Evolutionary conservation across 164 flowering plant species (phyloP).

Genomic region (Berberis vulgaris): DNA sequence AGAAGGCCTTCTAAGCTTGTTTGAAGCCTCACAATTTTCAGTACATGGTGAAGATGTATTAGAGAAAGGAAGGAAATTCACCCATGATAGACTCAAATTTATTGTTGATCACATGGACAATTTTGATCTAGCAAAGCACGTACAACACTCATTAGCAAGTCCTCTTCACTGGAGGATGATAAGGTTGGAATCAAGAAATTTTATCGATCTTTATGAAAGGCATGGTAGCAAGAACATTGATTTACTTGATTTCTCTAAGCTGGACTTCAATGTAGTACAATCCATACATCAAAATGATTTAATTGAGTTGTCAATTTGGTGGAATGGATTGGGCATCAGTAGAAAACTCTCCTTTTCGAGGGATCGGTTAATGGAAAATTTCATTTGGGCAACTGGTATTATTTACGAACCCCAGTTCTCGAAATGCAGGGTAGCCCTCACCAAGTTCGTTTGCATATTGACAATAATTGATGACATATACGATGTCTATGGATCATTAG

Average conservation of each 20-base stretch:
- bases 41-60: no score
- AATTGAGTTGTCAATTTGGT: constrained; percentile 21
- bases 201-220: constrained; percentile 11
- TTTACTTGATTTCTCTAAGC: constrained; percentile 21
- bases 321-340: constrained; percentile 13
- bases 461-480: constrained; percentile 22
- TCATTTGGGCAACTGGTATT: constrained; percentile 22
- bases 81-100: no score
- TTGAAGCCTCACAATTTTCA: no score
- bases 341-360: constrained; percentile 16
- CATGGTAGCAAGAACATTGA: not conserved
- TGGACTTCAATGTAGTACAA: constrained; percentile 26
- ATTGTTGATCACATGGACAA: not conserved
- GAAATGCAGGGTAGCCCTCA: constrained; percentile 11
- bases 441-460: constrained; percentile 14
- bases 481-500: constrained; percentile 25
- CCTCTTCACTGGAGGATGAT: constrained; percentile 22
- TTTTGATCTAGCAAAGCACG: not conserved
- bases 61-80: no score
- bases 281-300: constrained; percentile 17
- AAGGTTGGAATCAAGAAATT: constrained; percentile 15
- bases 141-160: constrained; percentile 8
- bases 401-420: constrained; percentile 9
- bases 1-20: no score
- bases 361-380: constrained; percentile 25